phyloP scores from a whole-genome alignment of 2,329 filamentous ascomycete genomes.

The Ophiocordyceps australis region DNA sequence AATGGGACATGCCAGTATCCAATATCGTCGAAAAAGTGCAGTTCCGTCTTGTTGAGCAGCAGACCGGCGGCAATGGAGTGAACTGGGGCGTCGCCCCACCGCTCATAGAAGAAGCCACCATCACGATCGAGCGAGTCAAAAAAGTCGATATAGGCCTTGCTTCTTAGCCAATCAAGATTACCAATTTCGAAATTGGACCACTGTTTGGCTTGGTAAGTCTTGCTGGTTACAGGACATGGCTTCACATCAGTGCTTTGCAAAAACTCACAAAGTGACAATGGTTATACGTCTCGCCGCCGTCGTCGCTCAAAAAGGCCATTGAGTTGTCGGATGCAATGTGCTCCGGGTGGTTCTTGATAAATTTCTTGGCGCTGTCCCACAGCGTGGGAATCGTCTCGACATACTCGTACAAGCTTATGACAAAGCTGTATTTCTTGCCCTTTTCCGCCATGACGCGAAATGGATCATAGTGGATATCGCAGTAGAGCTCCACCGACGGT shows the following conservation, averaged over 20 bases:
- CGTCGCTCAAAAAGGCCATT: conserved; percentile 81
- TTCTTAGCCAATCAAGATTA: conserved; percentile 83
- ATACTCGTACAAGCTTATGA: conserved; percentile 91
- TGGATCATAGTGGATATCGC: conserved; percentile 86
- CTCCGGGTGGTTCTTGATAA: conserved; percentile 78
- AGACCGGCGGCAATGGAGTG: conserved; percentile 91
- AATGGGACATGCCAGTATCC: conserved; percentile 97
- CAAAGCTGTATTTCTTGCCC: conserved; percentile 97
- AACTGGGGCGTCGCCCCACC: conserved; percentile 93
- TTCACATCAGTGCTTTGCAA: no score
- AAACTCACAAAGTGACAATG: conserved; percentile 79
- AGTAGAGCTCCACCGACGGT: conserved; percentile 90
- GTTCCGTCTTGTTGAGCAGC: conserved; percentile 77
- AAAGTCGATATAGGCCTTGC: conserved; percentile 74
- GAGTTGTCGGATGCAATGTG: conserved; percentile 73
- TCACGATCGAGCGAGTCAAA: conserved; percentile 78
- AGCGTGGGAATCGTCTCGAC: conserved; percentile 89
- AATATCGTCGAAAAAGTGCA: conserved; percentile 99
- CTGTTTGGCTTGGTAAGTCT: no score
- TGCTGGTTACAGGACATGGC: no score
- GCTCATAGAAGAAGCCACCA: conserved; percentile 97
- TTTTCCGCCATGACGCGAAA: conserved; percentile 95
- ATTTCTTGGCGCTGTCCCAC: conserved; percentile 90
- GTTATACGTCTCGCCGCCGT: conserved; percentile 85
- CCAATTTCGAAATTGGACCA: conserved; percentile 99